A percentile compares a stretch with the other conserved stretches of the same genome.
phyloP scores from a whole-genome alignment of 164 flowering plant genomes.

The Chimonanthus salicifolius region DNA sequence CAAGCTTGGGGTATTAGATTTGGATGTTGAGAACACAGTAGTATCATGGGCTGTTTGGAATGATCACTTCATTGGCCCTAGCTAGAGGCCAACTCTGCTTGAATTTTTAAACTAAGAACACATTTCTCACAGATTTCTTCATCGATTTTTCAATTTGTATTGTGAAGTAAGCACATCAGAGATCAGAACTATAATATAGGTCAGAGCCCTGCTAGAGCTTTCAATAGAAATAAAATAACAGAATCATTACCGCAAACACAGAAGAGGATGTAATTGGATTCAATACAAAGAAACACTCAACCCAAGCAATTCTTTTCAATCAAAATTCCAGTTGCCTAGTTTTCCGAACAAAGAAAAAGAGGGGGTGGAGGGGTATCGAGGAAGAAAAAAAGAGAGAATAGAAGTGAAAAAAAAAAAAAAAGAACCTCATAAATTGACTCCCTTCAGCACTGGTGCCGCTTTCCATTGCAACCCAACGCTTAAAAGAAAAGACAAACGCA shows the following conservation, averaged over 20 bases:
- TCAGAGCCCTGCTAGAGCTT: neutral
- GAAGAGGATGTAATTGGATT: neutral
- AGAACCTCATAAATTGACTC: constrained; percentile 16
- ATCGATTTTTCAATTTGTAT: no score
- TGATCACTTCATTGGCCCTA: no score
- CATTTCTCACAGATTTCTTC: no score
- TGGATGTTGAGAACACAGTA: no score
- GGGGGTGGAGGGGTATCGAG: neutral
- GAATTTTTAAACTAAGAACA: neutral
- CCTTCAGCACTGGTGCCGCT: constrained; percentile 9
- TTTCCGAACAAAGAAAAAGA: neutral
- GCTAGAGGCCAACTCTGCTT: neutral
- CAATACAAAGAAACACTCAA: neutral
- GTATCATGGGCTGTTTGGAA: no score
- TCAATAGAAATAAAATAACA: neutral
- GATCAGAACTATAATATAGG: no score
- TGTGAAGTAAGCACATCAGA: no score
- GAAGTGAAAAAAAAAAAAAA: neutral
- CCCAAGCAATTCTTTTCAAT: neutral
- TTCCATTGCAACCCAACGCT: constrained; percentile 13
- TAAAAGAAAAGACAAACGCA: neutral
- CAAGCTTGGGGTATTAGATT: no score
- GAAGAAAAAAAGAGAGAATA: neutral
- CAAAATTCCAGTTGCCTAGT: neutral
- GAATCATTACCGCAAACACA: neutral